A percentile compares a stretch with the other conserved stretches of the same genome.
These are phyloP conservation scores for Torulaspora franciscae DNA, from an alignment of 805 yeast species.

Conservation along the genomic window DNA sequence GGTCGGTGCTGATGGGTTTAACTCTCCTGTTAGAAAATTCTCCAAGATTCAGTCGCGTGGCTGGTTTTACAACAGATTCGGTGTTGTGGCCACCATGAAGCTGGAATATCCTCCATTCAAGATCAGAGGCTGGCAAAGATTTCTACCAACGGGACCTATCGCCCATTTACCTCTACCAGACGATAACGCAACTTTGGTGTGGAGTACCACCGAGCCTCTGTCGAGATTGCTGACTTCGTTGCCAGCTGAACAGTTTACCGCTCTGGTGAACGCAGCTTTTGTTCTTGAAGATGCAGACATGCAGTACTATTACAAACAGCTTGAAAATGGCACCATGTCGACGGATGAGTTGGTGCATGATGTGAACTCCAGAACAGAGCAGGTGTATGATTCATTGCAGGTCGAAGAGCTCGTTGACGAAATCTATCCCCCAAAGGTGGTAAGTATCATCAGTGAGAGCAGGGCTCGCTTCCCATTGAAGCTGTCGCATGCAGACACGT, in stretches of 20 bases:
- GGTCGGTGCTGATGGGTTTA: slow-evolving; percentile 93
- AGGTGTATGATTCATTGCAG: slow-evolving; percentile 26
- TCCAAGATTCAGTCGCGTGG: slow-evolving; percentile 84
- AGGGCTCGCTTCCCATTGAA: slow-evolving; percentile 87
- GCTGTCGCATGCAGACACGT: slow-evolving; percentile 85
- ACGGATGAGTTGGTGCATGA: slow-evolving; percentile 55
- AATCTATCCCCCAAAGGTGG: slow-evolving; percentile 62
- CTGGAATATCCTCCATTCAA: slow-evolving; percentile 67
- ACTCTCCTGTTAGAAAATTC: slow-evolving; percentile 82
- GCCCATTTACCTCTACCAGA: slow-evolving; percentile 88
- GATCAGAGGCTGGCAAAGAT: slow-evolving; percentile 86
- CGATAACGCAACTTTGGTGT: slow-evolving; percentile 83
- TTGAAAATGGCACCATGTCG: slow-evolving; percentile 35
- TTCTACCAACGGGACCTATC: slow-evolving; percentile 85
- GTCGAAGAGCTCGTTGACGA: slow-evolving; percentile 48
- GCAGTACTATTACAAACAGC: slow-evolving; percentile 53
- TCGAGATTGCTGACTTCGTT: slow-evolving; percentile 58
- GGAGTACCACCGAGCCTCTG: slow-evolving; percentile 81
- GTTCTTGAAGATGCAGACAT: slow-evolving; percentile 74
- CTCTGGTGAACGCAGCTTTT: slow-evolving; percentile 80
- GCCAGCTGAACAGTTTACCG: slow-evolving; percentile 57
- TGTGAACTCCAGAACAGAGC: slow-evolving; percentile 60
- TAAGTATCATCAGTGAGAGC: slow-evolving; percentile 52
- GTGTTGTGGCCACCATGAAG: slow-evolving; percentile 86
- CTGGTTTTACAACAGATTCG: slow-evolving; percentile 84